These are phyloP conservation scores for Stygiomarasmius scandens DNA, from an alignment of 1,284 basidiomycete genomes.

Conservation along the genomic window DNA sequence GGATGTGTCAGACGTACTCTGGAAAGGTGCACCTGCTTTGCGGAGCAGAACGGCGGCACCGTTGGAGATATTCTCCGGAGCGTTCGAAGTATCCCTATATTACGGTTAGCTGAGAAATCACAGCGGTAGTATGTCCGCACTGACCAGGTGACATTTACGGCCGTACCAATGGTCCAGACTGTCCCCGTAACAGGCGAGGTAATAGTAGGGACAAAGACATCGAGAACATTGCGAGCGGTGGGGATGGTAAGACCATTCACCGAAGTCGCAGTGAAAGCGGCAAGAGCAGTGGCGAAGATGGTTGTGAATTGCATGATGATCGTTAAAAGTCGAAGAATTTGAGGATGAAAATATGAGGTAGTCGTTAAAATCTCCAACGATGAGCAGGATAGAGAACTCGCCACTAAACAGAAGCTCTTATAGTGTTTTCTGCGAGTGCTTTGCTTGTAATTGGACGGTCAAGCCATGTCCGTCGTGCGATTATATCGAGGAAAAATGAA, in stretches of 20 bases:
- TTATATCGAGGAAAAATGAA: too few relatives aligned
- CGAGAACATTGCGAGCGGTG: background rate
- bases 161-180: constrained; percentile 11
- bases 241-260: background rate
- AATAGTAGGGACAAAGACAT: constrained; percentile 14
- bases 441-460: background rate
- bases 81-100: constrained; percentile 12
- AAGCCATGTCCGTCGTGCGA: background rate
- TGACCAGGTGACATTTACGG: constrained; percentile 15
- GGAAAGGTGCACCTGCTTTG: background rate
- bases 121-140: background rate
- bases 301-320: constrained; percentile 4
- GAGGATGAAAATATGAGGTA: too few relatives aligned
- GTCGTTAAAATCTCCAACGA: too few relatives aligned
- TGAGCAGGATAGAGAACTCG: too few relatives aligned
- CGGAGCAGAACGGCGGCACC: background rate
- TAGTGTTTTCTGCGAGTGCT: too few relatives aligned
- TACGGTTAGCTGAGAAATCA: background rate
- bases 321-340: too few relatives aligned
- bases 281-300: background rate
- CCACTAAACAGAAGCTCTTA: too few relatives aligned
- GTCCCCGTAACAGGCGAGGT: constrained; percentile 10
- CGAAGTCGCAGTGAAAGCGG: background rate
- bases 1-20: background rate
- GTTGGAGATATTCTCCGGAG: constrained; percentile 9